Percentiles rank a stretch among this genome's conserved stretches.
Evolutionary conservation across 1,284 basidiomycete genomes (phyloP).

Genomic region (Fomitopsis schrenkii): DNA sequence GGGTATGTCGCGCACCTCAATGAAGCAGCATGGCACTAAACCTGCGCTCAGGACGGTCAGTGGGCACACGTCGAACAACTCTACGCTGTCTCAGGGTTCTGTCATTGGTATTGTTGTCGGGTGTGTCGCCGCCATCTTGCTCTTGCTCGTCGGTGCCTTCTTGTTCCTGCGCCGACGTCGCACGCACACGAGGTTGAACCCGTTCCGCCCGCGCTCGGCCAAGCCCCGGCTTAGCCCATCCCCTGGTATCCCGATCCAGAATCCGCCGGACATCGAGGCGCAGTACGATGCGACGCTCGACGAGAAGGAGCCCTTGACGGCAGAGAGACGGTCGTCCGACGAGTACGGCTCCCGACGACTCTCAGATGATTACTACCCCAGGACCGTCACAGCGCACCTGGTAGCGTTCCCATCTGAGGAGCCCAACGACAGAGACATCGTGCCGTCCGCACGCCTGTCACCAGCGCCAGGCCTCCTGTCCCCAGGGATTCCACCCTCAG

Average conservation of each 20-base stretch:
- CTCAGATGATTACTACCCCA: background rate
- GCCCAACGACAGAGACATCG: background rate
- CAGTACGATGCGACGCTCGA: constrained; percentile 11
- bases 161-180: constrained; percentile 26
- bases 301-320: constrained; percentile 3
- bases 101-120: constrained; percentile 30
- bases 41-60: background rate
- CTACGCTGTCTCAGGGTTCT: constrained; percentile 14
- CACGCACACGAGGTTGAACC: background rate
- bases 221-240: constrained; percentile 19
- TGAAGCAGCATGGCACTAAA: background rate
- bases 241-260: constrained; percentile 34
- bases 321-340: background rate
- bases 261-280: constrained; percentile 33
- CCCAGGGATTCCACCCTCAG: background rate
- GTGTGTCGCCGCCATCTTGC: constrained; percentile 26
- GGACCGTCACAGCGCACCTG: background rate
- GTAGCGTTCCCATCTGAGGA: background rate
- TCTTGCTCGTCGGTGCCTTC: constrained; percentile 26
- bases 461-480: background rate
- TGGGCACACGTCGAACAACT: background rate
- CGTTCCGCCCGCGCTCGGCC: background rate
- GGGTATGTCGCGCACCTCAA: background rate
- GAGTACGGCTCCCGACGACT: background rate
- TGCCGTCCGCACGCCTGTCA: background rate